A percentile compares a stretch with the other conserved stretches of the same genome.
Evolutionary conservation across 805 yeast species (phyloP).

Genomic region (Saccharomycopsis amapae): DNA sequence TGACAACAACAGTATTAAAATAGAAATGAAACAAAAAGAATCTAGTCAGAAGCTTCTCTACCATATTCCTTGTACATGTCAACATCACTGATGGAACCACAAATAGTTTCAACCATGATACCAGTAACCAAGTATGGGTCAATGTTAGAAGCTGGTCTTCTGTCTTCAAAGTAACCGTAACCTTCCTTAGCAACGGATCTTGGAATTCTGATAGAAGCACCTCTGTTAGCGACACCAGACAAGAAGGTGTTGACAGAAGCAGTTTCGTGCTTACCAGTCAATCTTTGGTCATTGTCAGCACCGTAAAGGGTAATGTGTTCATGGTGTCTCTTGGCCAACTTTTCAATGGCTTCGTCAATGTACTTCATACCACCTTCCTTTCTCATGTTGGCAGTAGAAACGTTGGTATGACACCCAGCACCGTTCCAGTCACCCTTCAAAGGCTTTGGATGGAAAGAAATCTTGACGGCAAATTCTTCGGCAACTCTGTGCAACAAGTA

Average conservation of each 20-base stretch:
- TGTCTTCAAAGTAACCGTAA: constrained; percentile 97
- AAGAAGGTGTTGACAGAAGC: constrained; percentile 88
- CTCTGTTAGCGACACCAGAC: constrained; percentile 99
- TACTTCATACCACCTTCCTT: constrained; percentile 90
- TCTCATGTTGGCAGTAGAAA: constrained; percentile 90
- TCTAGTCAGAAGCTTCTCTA: constrained; percentile 43
- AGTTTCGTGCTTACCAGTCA: constrained; percentile 98
- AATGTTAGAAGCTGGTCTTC: constrained; percentile 99
- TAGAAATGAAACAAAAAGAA: not conserved
- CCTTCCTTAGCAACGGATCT: constrained; percentile 98
- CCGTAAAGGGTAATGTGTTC: constrained; percentile 96
- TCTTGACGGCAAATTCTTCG: constrained; percentile 98
- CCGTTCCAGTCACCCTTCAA: constrained; percentile 99
- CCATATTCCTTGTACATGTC: constrained; percentile 87
- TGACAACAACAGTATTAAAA: not conserved
- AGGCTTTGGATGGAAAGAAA: constrained; percentile 99
- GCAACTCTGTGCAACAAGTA: constrained; percentile 90
- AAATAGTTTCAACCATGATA: constrained; percentile 93
- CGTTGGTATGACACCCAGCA: constrained; percentile 99
- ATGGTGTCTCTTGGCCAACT: constrained; percentile 90
- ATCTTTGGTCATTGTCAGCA: constrained; percentile 88
- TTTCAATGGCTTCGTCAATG: constrained; percentile 88
- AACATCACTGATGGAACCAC: constrained; percentile 91
- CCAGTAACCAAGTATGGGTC: constrained; percentile 99
- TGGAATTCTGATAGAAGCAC: constrained; percentile 98